Conservation (phyloP, 2,329 filamentous ascomycete genomes). For the Ceratocystis diversiconidia region DNA sequence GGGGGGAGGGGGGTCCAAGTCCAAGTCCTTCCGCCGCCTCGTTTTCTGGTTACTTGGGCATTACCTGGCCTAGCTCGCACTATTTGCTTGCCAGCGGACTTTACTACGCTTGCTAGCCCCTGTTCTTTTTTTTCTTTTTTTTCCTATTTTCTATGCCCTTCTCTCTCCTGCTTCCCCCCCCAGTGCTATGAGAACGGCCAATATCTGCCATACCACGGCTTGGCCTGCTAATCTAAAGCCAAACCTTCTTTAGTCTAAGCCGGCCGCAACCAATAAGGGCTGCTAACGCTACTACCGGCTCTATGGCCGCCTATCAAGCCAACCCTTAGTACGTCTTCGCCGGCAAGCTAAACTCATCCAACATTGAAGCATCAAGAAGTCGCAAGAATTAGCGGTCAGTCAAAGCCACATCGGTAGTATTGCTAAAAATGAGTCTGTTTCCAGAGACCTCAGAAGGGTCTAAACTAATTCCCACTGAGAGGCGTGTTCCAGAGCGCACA, state of each 20-base stretch:
- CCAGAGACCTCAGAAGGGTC: neutral
- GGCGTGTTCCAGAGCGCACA: neutral
- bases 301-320: too few species aligned
- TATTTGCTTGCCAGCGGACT: neutral
- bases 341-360: too few species aligned
- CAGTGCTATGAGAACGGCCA: neutral
- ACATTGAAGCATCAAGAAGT: too few species aligned
- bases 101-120: neutral
- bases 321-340: too few species aligned
- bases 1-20: slow-evolving; percentile 1
- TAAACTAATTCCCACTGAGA: neutral
- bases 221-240: too few species aligned
- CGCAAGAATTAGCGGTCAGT: too few species aligned
- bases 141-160: neutral
- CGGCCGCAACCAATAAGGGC: too few species aligned
- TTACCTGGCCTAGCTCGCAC: neutral
- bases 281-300: too few species aligned
- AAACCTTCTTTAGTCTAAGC: too few species aligned
- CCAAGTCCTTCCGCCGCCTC: slow-evolving; percentile 2
- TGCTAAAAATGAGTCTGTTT: neutral
- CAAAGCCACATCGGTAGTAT: neutral
- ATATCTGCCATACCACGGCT: neutral
- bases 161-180: neutral
- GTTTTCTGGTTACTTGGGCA: neutral
- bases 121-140: neutral